Base-by-base conservation (phyloP, 805 yeast genomes). In the Wickerhamomyces subpelliculosus region DNA sequence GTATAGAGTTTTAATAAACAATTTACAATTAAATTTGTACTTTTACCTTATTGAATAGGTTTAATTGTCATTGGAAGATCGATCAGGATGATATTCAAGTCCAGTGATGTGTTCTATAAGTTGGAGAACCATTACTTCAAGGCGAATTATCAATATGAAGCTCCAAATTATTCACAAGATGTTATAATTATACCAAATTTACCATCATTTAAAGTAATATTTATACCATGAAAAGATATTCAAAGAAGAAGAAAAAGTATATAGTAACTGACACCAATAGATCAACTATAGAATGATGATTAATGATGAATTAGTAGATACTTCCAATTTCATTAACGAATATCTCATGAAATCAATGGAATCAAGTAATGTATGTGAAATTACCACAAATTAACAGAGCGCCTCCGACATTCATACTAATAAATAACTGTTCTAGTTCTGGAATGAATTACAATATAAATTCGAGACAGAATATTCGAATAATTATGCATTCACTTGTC, bases 291-390 rank as follows among this genome's bases (percentile, higher is more conserved):
- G 35, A 22, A 44, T 46, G 19, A 19, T 20, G 12, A 30, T 30
- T 9, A 27, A 31, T 26, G 48, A 46, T 28, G 27, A 14, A 16
- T 43, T 29, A 16, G 34, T 44, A 31, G 40, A 39, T 17, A 37
- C 32, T 4, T 27, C 22, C 28, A 14, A n/a, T 21, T 23, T 9
- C 14, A 14, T 4, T 7, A 18, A 20, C 10, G 27, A 22, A 23
- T 14, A 12, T 17, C 21, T 32, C 5, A 23, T 32, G 20, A 22
- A 32, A 13, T n/a, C 21, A 3, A 8, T 32, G 20, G 34, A 32
- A 11, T 16, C 22, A 4, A 23, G 34, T 23, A 22, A 32, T 16
- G 34, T 32, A 12, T 16, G 34, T 31, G 6, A 5, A 19, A 6
- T 10, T 20, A 12, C 32, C n/a, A n/a, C n/a, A n/a, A n/a, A n/a